Evolutionary conservation across 2,329 filamentous ascomycete genomes (phyloP).

Genomic region (Neurospora sp.): DNA sequence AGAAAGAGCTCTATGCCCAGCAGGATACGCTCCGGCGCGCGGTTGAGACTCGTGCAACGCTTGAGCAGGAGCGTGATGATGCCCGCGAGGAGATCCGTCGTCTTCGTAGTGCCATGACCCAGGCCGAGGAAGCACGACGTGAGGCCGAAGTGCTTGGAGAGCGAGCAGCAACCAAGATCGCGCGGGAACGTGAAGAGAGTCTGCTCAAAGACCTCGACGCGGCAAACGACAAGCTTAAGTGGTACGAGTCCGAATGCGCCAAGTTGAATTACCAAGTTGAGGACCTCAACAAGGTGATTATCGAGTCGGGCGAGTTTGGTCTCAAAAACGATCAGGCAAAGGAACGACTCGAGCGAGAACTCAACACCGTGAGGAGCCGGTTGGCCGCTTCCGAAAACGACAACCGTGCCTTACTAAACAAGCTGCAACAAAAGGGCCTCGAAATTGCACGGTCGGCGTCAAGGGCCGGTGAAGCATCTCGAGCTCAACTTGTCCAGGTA

Average conservation of each 20-base stretch:
- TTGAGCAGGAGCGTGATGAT: constrained; percentile 82
- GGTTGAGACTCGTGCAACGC: constrained; percentile 66
- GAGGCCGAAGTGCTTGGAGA: constrained; percentile 75
- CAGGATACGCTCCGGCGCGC: constrained; percentile 83
- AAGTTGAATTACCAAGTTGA: constrained; percentile 73
- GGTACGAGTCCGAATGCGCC: constrained; percentile 69
- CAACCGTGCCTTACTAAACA: constrained; percentile 89
- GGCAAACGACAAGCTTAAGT: constrained; percentile 64
- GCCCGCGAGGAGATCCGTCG: constrained; percentile 76
- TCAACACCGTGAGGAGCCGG: constrained; percentile 82
- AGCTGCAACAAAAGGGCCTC: constrained; percentile 92
- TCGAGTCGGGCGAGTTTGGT: constrained; percentile 81
- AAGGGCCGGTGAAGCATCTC: constrained; percentile 72
- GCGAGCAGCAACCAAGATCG: constrained; percentile 64
- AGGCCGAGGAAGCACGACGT: constrained; percentile 75
- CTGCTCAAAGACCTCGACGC: constrained; percentile 72
- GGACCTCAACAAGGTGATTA: constrained; percentile 74
- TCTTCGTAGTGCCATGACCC: constrained; percentile 72
- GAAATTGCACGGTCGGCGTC: constrained; percentile 89
- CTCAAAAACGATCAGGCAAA: constrained; percentile 89
- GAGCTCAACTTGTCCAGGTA: constrained; percentile 63
- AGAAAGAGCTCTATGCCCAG: constrained; percentile 94
- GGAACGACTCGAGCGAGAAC: constrained; percentile 81
- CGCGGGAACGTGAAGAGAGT: constrained; percentile 69
- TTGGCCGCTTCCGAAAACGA: constrained; percentile 91